Evolutionary conservation across 2,329 filamentous ascomycete species (phyloP).

Genomic region (Periconia digitata): DNA sequence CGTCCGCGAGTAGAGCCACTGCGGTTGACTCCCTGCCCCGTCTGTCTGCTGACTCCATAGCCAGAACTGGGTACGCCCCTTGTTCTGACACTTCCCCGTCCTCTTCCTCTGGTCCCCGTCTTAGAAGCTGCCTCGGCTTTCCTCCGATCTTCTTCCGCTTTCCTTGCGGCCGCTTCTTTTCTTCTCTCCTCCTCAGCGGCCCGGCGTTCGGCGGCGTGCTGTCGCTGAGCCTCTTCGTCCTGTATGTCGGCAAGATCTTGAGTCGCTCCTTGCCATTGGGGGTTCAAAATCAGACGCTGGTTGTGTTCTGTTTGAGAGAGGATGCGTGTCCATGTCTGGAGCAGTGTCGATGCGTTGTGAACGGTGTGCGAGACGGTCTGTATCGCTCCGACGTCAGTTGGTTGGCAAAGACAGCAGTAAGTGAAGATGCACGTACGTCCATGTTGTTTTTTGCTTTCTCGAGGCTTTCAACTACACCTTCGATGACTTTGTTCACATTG

Average conservation of each 20-base stretch:
- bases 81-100: conserved; percentile 37
- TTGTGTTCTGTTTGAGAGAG: conserved; percentile 97
- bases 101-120: conserved; percentile 41
- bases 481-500: conserved; percentile 85
- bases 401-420: neutral
- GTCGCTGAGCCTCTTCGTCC: conserved; percentile 71
- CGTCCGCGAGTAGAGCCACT: conserved; percentile 48
- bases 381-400: conserved; percentile 8
- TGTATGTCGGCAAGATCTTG: conserved; percentile 87
- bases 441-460: conserved; percentile 76
- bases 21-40: conserved; percentile 52
- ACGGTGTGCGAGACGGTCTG: conserved; percentile 86
- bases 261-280: conserved; percentile 84
- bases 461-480: conserved; percentile 72
- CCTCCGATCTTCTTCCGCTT: conserved; percentile 55
- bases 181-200: conserved; percentile 78
- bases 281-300: conserved; percentile 85
- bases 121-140: conserved; percentile 61
- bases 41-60: conserved; percentile 48
- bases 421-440: conserved; percentile 56
- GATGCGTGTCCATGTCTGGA: conserved; percentile 95
- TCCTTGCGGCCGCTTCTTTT: conserved; percentile 65
- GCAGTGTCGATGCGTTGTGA: conserved; percentile 79
- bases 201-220: conserved; percentile 75
- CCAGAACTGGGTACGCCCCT: conserved; percentile 36